Conservation (phyloP, 164 flowering plant genomes). For the Vitis cinerea region DNA sequence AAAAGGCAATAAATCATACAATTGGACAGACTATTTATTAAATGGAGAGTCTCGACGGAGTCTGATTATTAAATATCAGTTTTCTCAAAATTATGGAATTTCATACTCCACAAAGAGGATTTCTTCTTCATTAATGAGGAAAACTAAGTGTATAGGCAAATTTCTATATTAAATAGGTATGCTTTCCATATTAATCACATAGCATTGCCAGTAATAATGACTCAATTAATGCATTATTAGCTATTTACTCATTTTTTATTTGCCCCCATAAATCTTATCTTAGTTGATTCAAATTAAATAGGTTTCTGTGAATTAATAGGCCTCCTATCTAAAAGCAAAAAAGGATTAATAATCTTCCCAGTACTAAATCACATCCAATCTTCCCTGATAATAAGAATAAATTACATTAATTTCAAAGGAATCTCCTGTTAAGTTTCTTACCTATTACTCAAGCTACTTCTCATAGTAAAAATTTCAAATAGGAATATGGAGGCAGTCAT, state of each 20-base stretch:
- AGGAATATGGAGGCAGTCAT: background rate
- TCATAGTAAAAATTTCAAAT: background rate
- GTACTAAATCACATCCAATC: slow-evolving; percentile 1
- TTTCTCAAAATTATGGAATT: background rate
- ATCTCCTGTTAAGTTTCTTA: background rate
- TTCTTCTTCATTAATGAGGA: slow-evolving; percentile 12
- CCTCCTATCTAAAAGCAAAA: too few relatives aligned
- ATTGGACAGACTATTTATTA: background rate
- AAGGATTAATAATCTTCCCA: slow-evolving; percentile 1
- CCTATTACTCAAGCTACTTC: background rate
- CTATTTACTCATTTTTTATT: slow-evolving; percentile 5
- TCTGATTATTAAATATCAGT: background rate
- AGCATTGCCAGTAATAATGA: background rate
- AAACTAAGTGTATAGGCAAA: background rate
- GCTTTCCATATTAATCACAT: slow-evolving; percentile 6
- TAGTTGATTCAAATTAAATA: slow-evolving; percentile 2
- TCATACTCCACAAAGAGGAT: background rate
- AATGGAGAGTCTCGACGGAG: background rate
- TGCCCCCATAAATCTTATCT: background rate
- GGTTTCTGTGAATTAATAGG: background rate
- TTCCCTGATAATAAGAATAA: background rate
- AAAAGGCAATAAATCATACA: background rate
- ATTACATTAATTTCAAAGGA: slow-evolving; percentile 5
- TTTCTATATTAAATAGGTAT: background rate
- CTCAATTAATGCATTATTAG: slow-evolving; percentile 3